Evolutionary conservation across 495 filamentous ascomycete genomes (phyloP).

Genomic region (Aspergillus kassunensis): DNA sequence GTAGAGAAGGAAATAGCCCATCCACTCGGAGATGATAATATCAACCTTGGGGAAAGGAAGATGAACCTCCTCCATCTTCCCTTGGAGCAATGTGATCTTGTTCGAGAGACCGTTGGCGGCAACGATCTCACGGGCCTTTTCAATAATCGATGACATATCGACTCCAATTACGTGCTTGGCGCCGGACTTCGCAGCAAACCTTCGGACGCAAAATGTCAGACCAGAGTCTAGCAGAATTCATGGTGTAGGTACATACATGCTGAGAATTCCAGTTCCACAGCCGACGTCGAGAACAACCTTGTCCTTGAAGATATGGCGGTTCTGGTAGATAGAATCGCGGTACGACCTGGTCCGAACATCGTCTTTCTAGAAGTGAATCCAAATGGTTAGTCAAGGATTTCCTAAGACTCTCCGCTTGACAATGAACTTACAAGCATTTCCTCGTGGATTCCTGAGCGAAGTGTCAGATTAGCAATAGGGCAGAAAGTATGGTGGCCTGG

Average conservation of each 20-base stretch:
- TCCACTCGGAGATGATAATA: constrained; percentile 99
- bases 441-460: constrained; percentile 81
- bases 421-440: constrained; percentile 84
- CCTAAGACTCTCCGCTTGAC: not conserved
- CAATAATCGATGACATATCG: constrained; percentile 94
- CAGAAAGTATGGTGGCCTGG: constrained; percentile 5
- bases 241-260: constrained; percentile 58
- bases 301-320: constrained; percentile 93
- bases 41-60: constrained; percentile 89
- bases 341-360: constrained; percentile 94
- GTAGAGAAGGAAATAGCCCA: constrained; percentile 98
- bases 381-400: constrained; percentile 12
- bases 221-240: not conserved
- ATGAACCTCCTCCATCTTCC: constrained; percentile 92
- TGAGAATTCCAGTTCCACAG: constrained; percentile 87
- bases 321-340: constrained; percentile 93
- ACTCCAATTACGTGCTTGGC: constrained; percentile 94
- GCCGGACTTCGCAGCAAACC: constrained; percentile 94
- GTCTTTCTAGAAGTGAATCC: constrained; percentile 71
- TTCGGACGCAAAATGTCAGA: constrained; percentile 30
- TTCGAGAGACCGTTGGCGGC: constrained; percentile 75
- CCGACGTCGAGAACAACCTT: constrained; percentile 97
- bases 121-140: constrained; percentile 90
- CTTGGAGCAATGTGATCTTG: constrained; percentile 86
- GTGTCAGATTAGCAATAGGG: constrained; percentile 14